Conservation (phyloP, 805 yeast genomes). For the Cyberlindnera misumaiensis region DNA sequence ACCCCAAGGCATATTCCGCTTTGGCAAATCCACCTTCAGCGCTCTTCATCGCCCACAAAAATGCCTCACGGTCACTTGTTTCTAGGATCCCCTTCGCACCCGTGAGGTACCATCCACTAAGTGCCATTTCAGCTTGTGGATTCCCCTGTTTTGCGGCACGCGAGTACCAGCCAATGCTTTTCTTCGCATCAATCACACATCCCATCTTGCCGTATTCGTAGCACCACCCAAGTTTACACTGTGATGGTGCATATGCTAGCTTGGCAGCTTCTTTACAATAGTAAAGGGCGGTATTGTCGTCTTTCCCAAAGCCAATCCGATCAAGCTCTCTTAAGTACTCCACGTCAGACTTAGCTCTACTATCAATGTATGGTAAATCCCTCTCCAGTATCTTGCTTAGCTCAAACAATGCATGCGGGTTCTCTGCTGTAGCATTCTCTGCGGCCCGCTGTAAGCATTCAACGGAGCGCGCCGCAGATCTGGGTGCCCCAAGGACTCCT, state of each 20-base stretch:
- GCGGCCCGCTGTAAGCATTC: constrained; percentile 48
- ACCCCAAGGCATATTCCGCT: constrained; percentile 66
- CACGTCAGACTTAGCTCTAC: constrained; percentile 20
- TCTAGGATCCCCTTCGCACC: constrained; percentile 52
- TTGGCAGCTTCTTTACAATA: constrained; percentile 55
- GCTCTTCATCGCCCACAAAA: constrained; percentile 58
- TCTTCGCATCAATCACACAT: constrained; percentile 44
- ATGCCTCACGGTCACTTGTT: constrained; percentile 58
- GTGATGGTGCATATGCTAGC: constrained; percentile 57
- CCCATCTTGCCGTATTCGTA: constrained; percentile 64
- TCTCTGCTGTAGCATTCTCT: constrained; percentile 32
- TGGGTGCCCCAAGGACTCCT: constrained; percentile 35
- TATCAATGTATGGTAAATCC: constrained; percentile 25
- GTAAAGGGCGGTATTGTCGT: constrained; percentile 38
- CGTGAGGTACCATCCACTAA: constrained; percentile 73
- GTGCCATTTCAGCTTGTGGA: constrained; percentile 61
- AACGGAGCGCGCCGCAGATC: constrained; percentile 37
- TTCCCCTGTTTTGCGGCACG: constrained; percentile 56
- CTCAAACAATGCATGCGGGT: constrained; percentile 54
- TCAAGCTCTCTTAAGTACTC: constrained; percentile 29
- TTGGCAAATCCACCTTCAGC: constrained; percentile 51
- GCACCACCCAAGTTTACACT: constrained; percentile 62
- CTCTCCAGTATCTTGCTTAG: constrained; percentile 50
- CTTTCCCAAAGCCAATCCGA: constrained; percentile 24
- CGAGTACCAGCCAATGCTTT: constrained; percentile 69